Evolutionary conservation across 331 rosid genomes (phyloP), one percentile per base, ranked within the genome.

Genomic region (Quercus phellos): DNA sequence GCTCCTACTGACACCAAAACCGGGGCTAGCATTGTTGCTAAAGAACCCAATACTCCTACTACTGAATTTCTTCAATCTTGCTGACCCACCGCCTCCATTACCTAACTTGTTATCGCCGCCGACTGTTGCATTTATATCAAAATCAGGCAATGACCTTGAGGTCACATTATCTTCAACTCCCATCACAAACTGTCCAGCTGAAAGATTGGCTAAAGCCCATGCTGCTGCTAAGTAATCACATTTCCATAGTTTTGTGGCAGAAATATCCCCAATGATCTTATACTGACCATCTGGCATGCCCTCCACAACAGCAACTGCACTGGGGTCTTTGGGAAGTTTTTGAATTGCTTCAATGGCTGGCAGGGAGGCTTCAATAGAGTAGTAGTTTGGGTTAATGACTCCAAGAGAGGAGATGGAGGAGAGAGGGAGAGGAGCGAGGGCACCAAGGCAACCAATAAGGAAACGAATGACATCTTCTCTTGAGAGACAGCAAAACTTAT

Each of bases 391-490:
- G 82, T 93, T 95, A 29, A 95, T 87, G 73, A 78, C 90, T 77
- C 90, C 98, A 12, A 95, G 94, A 4, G 88, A 70, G 30, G 94
- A 78, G 72, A 95, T 90, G 72, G 99, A 85, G 68, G 97, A 88
- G 72, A 95, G 99, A 54, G 98, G 99, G 75, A 95, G 84, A 11
- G 99, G 99, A 59, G 98, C 99, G 16, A 95, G 82, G 68, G 99
- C 99, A 9, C 99, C 99, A 1, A 95, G 96, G 85, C 99, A 95
- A 73, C 98, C 99, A 1, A 95, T 93, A 63, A 95, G 78, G 79
- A 95, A 95, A 61, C 99, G 98, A 56, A 95, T 90, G n/a, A 95
- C 94, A 51, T 95, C 97, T 90, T 95, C 99, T 79, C 99, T 84
- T 46, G 99, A 95, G 61, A 95, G 94, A 81, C 96, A 91, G 70